Base-by-base conservation (phyloP, 2,329 filamentous ascomycete species). In the Boeremia exigua region DNA sequence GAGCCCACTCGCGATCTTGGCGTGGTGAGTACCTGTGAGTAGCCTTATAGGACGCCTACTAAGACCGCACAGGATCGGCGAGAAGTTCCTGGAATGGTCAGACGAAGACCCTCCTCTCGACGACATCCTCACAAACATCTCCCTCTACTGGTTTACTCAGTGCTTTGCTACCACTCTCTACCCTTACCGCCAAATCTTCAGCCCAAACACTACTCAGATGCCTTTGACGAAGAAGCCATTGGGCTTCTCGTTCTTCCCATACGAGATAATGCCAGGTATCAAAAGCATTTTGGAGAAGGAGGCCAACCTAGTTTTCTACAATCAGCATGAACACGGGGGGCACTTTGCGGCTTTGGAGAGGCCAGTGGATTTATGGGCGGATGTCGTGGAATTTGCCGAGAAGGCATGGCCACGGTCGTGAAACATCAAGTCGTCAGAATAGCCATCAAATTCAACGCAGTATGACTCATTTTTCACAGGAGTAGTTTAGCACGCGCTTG, bases 101-200 rank as follows among this genome's bases (percentile, higher is more conserved):
- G 83, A 86, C 60, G 62, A 72, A 3, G 66, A 71, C 28, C 81
- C 54, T 0, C 56, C 70, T 1, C 60, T 73, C 19, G 71, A 79
- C 37, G 66, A 70, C 7, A 82, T 86, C 14, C 73, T 87, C 1
- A 81, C 80, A 25, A 72, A 77, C 37, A 77, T 84, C 19, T 80
- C 79, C 2, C 68, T 86, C 6, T 86, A 85, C 68, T 86, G 83
- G 82, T 77, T 85, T 60, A 85, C 82, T 2, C 15, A n/a, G n/a
- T 29, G 75, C 10, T 78, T 80, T 45, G 77, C 81, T 0, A 73
- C 73, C 32, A 78, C 73, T 34, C 78, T 85, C 29, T 85, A 81
- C 64, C 77, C 80, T 0, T 85, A 86, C 62, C 78, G 71, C 30
- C 9, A 43, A 9, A 23, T 68, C 39, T 46, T 61, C 40, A 2